These are phyloP conservation scores for Hibiscus tridactylites DNA, from an alignment of 345 rosid genomes.

Conservation along the genomic window DNA sequence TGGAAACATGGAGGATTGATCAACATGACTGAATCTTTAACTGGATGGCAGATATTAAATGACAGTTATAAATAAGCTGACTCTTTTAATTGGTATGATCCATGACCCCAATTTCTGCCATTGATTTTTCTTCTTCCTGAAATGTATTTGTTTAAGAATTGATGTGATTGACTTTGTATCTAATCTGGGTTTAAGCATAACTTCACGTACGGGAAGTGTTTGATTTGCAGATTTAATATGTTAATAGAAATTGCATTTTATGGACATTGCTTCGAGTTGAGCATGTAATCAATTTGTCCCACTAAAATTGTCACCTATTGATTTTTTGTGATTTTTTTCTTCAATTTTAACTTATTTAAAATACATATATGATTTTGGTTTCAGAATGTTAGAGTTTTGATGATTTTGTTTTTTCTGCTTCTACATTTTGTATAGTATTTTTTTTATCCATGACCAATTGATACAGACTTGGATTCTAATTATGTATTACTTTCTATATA, in stretches of 20 bases:
- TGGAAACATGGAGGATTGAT: neutral
- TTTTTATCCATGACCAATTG: no score
- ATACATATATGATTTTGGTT: neutral
- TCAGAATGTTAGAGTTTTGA: no score
- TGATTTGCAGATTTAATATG: neutral
- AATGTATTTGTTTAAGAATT: neutral
- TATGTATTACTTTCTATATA: no score
- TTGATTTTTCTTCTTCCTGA: neutral
- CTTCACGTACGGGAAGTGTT: neutral
- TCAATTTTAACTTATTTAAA: no score
- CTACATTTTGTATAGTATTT: no score
- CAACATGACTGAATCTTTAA: neutral
- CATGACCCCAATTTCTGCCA: neutral
- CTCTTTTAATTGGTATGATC: neutral
- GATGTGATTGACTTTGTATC: neutral
- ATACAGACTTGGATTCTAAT: no score
- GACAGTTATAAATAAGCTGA: neutral
- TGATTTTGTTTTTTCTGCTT: no score
- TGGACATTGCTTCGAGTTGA: no score
- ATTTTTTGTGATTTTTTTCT: no score
- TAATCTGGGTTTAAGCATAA: neutral
- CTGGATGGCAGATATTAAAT: neutral
- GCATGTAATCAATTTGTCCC: no score
- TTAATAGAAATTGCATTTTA: neutral
- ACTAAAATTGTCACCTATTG: no score